Percentiles rank a stretch among this genome's conserved stretches.
Conservation (phyloP, 306 rosid species). For the Acmispon strigosus region DNA sequence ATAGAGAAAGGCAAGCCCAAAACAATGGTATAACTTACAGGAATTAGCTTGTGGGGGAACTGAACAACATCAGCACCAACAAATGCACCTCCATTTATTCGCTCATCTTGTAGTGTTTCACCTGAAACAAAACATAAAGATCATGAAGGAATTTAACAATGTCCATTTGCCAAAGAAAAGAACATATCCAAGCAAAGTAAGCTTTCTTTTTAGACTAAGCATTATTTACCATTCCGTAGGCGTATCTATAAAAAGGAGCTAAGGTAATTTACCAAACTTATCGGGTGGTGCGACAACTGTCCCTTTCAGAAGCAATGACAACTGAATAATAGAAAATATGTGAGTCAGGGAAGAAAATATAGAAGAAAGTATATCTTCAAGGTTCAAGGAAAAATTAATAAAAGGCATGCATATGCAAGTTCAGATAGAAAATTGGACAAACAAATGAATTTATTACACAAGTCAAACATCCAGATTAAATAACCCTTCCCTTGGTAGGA, state of each 20-base stretch:
- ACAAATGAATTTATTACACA: constrained; percentile 11
- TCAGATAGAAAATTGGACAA: not conserved
- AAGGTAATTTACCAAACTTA: constrained; percentile 71
- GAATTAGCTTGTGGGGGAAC: constrained; percentile 88
- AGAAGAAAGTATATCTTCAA: constrained; percentile 11
- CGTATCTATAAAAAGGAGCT: constrained; percentile 11
- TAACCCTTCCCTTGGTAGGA: not conserved
- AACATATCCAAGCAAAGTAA: constrained; percentile 10
- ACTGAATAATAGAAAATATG: constrained; percentile 44
- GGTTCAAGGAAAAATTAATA: not conserved
- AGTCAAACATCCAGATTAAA: constrained; percentile 5
- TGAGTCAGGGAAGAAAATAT: constrained; percentile 13
- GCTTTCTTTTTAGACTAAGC: not conserved
- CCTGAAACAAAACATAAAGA: constrained; percentile 39
- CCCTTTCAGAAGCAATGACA: constrained; percentile 91
- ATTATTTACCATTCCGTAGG: constrained; percentile 2
- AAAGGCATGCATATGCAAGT: constrained; percentile 4
- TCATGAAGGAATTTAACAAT: constrained; percentile 8
- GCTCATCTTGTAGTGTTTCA: constrained; percentile 88
- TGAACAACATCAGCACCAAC: constrained; percentile 76
- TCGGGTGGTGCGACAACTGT: constrained; percentile 98
- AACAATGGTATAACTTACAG: constrained; percentile 45
- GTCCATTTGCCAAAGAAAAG: not conserved
- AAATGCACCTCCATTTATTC: constrained; percentile 88
- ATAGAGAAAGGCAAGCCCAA: not conserved